phyloP scores from a whole-genome alignment of 2,329 filamentous ascomycete genomes.

The Fusarium lateritium region DNA sequence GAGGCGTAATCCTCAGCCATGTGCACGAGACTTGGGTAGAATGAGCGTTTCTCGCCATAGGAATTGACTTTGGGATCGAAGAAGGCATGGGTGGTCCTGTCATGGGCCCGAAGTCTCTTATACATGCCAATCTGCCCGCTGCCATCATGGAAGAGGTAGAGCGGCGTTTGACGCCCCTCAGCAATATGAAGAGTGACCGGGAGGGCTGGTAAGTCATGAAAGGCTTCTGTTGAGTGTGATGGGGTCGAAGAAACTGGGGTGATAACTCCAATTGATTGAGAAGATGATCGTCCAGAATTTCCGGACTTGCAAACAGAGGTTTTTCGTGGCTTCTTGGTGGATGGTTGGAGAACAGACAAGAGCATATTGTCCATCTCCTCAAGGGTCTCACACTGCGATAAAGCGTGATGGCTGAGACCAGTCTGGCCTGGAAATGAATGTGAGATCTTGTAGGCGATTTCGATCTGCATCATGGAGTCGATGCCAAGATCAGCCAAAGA shows the following conservation, averaged over 20 bases:
- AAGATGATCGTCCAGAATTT: neutral
- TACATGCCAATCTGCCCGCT: slow-evolving; percentile 13
- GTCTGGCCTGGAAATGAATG: neutral
- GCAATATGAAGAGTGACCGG: neutral
- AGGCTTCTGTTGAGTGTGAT: neutral
- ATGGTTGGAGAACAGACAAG: neutral
- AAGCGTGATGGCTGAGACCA: neutral
- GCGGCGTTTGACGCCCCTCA: neutral
- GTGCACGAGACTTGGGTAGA: neutral
- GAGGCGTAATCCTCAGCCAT: slow-evolving; percentile 10
- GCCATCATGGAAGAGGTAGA: slow-evolving; percentile 11
- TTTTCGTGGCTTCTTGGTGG: neutral
- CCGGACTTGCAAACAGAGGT: neutral
- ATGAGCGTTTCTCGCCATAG: neutral
- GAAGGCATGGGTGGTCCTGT: neutral
- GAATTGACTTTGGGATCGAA: neutral
- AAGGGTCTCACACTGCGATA: neutral
- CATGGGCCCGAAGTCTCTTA: neutral
- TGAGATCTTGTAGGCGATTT: slow-evolving; percentile 3
- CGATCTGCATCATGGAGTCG: slow-evolving; percentile 19
- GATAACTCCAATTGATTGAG: neutral
- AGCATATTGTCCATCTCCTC: neutral
- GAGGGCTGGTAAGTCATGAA: neutral
- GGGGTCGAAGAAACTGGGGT: neutral
- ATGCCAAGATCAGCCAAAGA: slow-evolving; percentile 1